phyloP scores from a whole-genome alignment of 1,284 basidiomycete genomes.

The Apiotrichum veenhuisii region DNA sequence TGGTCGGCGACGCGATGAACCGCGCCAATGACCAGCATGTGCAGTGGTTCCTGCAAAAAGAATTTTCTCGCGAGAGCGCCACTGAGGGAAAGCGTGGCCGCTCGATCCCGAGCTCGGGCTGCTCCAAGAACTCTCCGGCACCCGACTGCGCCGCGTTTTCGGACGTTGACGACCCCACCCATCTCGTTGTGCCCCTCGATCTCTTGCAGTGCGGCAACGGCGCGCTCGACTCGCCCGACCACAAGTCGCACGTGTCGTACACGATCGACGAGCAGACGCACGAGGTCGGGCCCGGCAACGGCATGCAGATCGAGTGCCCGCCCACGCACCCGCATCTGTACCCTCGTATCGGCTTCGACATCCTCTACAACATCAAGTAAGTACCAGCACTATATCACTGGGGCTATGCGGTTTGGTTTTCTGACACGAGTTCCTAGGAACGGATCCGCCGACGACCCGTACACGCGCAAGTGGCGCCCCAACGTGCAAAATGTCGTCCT shows the following conservation, averaged over 20 bases:
- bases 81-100: no score
- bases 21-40: neutral
- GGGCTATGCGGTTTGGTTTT: no score
- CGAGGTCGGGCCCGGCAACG: neutral
- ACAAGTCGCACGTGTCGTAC: slow-evolving; percentile 49
- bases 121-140: no score
- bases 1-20: slow-evolving; percentile 1
- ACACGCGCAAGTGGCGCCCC: no score
- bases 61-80: neutral
- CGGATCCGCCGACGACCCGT: no score
- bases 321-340: slow-evolving; percentile 27
- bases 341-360: slow-evolving; percentile 17
- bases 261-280: slow-evolving; percentile 33
- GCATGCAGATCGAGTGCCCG: slow-evolving; percentile 2
- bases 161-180: no score
- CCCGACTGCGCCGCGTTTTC: no score
- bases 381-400: no score
- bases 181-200: slow-evolving; percentile 36
- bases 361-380: no score
- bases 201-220: slow-evolving; percentile 25
- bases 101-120: no score
- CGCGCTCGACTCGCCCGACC: slow-evolving; percentile 47
- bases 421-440: no score
- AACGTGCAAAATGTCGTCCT: no score
- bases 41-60: neutral